A percentile compares a stretch with the other conserved stretches of the same genome.
Evolutionary conservation across 371 early-diverging fungal species (phyloP).

Genomic region (Mortierella sp.): DNA sequence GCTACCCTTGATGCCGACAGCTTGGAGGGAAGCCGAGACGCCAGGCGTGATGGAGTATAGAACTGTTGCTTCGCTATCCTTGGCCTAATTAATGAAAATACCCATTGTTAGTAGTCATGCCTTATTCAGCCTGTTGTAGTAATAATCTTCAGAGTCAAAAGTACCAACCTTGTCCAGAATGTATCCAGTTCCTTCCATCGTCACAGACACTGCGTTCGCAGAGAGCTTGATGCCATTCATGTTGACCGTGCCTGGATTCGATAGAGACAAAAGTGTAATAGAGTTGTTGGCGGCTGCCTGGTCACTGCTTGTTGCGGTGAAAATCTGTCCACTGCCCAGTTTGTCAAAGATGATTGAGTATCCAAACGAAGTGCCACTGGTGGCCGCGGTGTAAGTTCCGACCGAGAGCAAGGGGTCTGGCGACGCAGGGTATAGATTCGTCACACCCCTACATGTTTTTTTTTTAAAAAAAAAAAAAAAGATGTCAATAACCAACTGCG

Average conservation of each 20-base stretch:
- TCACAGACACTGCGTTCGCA: not conserved
- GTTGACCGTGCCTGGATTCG: not conserved
- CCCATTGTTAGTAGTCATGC: not conserved
- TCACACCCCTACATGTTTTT: not conserved
- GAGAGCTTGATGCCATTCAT: slow-evolving; percentile 2
- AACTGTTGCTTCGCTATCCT: not conserved
- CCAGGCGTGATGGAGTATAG: not conserved
- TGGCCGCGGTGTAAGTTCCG: not conserved
- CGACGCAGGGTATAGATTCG: not conserved
- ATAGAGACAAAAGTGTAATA: not conserved
- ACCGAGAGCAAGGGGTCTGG: not conserved
- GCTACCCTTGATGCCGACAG: not conserved
- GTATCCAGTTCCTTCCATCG: not conserved
- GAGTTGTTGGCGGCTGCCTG: not conserved
- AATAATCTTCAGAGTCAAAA: not conserved
- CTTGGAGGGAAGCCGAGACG: not conserved
- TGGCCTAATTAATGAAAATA: not conserved
- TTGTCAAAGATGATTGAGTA: slow-evolving; percentile 4
- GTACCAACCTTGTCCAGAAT: not conserved
- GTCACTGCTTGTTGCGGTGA: not conserved
- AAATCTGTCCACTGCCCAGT: not conserved
- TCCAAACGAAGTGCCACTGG: not conserved
- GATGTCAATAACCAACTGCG: too few relatives aligned
- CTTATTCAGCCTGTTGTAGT: not conserved
- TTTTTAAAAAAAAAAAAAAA: not conserved